Evolutionary conservation across 768 basidiomycete species (phyloP).

Genomic region (Lyophyllum semitale): DNA sequence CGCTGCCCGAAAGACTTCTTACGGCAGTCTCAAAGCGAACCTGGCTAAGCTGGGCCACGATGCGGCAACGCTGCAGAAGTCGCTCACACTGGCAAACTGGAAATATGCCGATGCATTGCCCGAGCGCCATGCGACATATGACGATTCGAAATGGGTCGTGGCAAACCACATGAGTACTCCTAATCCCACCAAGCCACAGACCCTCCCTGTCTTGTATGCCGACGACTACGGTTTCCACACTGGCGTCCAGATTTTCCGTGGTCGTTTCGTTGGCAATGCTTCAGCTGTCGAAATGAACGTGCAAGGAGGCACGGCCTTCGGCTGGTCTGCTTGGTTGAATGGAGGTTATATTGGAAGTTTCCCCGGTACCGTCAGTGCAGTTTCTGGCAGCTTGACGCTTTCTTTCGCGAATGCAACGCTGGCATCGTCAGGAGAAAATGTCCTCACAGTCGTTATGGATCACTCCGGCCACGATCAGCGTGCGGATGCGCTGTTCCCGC

Average conservation of each 20-base stretch:
- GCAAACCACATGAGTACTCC: conserved; percentile 7
- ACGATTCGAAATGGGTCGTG: conserved; percentile 9
- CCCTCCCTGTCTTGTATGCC: conserved; percentile 6
- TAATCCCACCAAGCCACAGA: conserved; percentile 6
- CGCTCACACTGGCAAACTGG: neutral
- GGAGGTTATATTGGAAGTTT: conserved; percentile 8
- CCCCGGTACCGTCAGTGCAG: neutral
- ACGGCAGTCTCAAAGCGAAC: conserved; percentile 4
- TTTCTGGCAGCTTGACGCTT: neutral
- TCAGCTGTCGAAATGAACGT: conserved; percentile 1
- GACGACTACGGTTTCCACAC: conserved; percentile 11
- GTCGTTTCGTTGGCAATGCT: conserved; percentile 6
- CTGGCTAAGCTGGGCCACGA: neutral
- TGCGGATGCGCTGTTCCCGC: conserved; percentile 4
- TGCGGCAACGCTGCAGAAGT: conserved; percentile 2
- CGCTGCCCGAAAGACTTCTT: neutral
- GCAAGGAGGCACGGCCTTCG: conserved; percentile 10
- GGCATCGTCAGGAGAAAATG: neutral
- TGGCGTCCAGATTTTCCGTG: conserved; percentile 11
- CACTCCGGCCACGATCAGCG: conserved; percentile 11
- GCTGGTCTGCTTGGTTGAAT: conserved; percentile 12
- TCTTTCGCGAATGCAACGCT: conserved; percentile 7
- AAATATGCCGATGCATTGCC: conserved; percentile 9
- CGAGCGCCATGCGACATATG: conserved; percentile 1
- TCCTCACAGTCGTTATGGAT: conserved; percentile 10